A percentile compares a stretch with the other conserved stretches of the same genome.
phyloP scores from a whole-genome alignment of 257 asterid species.

The Forsythia suspensa region DNA sequence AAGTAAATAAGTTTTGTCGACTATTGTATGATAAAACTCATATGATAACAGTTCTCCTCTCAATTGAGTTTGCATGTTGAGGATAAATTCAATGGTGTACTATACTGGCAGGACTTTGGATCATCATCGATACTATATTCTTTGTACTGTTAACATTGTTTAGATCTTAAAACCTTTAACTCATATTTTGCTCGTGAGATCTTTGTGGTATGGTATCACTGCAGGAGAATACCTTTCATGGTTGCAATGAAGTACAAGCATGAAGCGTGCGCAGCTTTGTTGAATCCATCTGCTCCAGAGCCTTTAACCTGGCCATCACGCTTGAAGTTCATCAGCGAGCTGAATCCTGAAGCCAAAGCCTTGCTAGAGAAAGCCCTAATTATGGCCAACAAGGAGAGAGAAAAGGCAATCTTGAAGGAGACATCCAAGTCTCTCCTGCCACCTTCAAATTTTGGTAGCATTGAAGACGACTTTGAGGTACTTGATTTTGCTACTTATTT shows the following conservation, averaged over 20 bases:
- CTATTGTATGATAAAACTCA: too few relatives aligned
- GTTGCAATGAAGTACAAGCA: conserved; percentile 74
- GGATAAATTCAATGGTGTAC: too few relatives aligned
- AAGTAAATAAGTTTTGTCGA: too few relatives aligned
- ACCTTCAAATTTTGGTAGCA: conserved; percentile 26
- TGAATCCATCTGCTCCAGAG: conserved; percentile 78
- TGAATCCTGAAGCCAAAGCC: conserved; percentile 56
- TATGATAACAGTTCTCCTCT: too few relatives aligned
- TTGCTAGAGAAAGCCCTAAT: conserved; percentile 58
- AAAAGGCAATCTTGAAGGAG: conserved; percentile 56
- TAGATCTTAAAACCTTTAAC: too few relatives aligned
- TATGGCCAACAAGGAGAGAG: conserved; percentile 45
- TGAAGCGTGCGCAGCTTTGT: conserved; percentile 61
- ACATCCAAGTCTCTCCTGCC: conserved; percentile 29
- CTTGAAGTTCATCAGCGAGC: conserved; percentile 73
- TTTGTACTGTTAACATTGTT: too few relatives aligned
- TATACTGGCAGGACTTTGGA: too few relatives aligned
- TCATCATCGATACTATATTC: too few relatives aligned
- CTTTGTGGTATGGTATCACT: conserved; percentile 10
- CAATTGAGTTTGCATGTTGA: too few relatives aligned
- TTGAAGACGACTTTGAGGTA: conserved; percentile 66
- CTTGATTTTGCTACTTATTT: neutral
- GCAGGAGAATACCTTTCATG: conserved; percentile 72
- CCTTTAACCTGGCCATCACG: conserved; percentile 82
- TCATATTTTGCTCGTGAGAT: neutral